These are phyloP conservation scores for Solidago caesia DNA, from an alignment of 129 eudicot species.

Conservation along the genomic window DNA sequence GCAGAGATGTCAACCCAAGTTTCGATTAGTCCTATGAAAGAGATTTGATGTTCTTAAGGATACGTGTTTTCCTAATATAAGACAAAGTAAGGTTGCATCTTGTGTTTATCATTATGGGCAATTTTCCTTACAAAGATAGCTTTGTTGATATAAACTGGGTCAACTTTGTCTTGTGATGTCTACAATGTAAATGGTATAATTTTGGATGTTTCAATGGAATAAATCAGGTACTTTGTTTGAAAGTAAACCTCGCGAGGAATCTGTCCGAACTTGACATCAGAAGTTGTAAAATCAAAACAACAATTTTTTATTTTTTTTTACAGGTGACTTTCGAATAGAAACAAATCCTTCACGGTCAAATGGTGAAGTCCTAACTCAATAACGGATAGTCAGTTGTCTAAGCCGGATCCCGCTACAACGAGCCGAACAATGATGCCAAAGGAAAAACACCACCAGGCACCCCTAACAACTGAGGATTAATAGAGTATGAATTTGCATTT, in stretches of 20 bases:
- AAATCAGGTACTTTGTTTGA: constrained; percentile 14
- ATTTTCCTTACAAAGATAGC: neutral
- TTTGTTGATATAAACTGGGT: constrained; percentile 17
- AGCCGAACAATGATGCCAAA: no score
- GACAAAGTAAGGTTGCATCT: constrained; percentile 25
- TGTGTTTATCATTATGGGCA: constrained; percentile 26
- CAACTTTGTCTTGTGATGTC: constrained; percentile 32
- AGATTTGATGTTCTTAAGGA: constrained; percentile 15
- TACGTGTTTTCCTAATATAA: constrained; percentile 6
- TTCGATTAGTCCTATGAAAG: constrained; percentile 30
- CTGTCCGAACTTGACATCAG: neutral
- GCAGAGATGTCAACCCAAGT: constrained; percentile 14
- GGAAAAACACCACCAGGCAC: no score
- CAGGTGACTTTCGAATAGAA: no score
- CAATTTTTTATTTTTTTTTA: neutral
- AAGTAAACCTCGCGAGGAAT: neutral
- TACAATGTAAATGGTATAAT: constrained; percentile 17
- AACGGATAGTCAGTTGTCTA: no score
- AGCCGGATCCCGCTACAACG: no score
- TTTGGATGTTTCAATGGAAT: constrained; percentile 26
- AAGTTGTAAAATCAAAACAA: neutral
- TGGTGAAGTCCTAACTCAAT: no score
- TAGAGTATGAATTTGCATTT: no score
- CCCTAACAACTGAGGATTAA: no score
- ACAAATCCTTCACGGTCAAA: no score